Percentiles rank a stretch among this genome's conserved stretches.
phyloP scores from a whole-genome alignment of 176 grass and related monocot species.

The Triticum timopheevii region DNA sequence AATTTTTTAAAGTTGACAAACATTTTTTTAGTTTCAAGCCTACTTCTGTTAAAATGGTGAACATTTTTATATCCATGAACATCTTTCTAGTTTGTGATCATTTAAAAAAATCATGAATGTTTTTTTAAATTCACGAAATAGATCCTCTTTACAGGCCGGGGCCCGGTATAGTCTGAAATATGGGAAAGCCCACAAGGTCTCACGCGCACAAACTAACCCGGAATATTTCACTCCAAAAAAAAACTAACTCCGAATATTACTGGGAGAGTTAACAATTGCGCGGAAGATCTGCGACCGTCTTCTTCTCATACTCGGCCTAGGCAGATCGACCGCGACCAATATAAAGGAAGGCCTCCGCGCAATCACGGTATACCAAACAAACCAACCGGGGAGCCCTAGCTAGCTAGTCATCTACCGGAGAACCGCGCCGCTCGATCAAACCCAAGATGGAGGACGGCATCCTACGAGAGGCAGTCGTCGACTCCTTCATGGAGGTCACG shows the following conservation, averaged over 20 bases:
- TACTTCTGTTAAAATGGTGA: no score
- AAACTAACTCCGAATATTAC: no score
- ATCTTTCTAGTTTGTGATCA: no score
- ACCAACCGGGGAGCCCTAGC: neutral
- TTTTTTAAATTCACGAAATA: no score
- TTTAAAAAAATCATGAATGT: no score
- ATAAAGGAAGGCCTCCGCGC: neutral
- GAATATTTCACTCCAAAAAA: no score
- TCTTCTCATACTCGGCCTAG: neutral
- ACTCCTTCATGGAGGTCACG: conserved; percentile 52
- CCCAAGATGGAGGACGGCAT: conserved; percentile 25
- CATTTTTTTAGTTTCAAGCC: no score
- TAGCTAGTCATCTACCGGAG: neutral
- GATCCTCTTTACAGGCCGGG: no score
- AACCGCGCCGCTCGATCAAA: neutral
- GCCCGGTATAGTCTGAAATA: neutral
- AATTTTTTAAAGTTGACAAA: no score
- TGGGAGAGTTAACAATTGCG: neutral
- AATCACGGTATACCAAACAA: neutral
- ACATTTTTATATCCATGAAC: no score
- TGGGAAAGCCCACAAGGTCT: neutral
- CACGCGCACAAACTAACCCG: no score
- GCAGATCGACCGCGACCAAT: neutral
- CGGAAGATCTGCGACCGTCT: neutral
- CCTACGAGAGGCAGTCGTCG: neutral